phyloP scores from a whole-genome alignment of 140 eudicot species.

The Stevia rebaudiana region DNA sequence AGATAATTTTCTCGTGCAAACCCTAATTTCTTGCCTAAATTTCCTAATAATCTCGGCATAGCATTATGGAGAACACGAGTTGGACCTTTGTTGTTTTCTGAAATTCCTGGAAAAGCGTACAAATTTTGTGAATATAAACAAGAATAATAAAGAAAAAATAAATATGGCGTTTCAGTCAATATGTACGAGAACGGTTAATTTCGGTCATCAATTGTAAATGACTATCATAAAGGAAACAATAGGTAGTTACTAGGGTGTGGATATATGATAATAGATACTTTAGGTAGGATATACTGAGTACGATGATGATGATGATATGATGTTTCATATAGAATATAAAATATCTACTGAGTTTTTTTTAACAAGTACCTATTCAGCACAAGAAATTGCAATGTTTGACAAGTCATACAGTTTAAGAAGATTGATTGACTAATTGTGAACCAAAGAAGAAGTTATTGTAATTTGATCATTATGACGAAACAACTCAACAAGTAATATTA shows the following conservation, averaged over 20 bases:
- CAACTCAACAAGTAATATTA: not conserved
- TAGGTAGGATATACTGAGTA: too few species aligned
- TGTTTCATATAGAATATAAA: not conserved
- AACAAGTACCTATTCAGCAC: constrained; percentile 2
- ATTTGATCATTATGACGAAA: not conserved
- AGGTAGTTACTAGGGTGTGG: not conserved
- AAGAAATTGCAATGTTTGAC: not conserved
- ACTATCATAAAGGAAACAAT: not conserved
- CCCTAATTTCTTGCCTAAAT: constrained; percentile 20
- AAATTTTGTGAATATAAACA: not conserved
- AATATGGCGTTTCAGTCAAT: not conserved
- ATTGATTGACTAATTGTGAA: not conserved
- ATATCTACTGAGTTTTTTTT: not conserved
- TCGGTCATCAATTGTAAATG: not conserved
- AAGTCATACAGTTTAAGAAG: not conserved
- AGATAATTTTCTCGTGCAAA: constrained; percentile 2
- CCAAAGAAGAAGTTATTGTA: not conserved
- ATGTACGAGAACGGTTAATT: not conserved
- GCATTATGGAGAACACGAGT: constrained; percentile 14
- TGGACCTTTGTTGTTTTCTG: not conserved
- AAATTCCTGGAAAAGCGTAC: constrained; percentile 12
- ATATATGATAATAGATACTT: not conserved
- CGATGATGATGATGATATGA: not conserved
- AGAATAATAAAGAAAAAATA: not conserved
- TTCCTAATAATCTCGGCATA: constrained; percentile 20